Conservation (phyloP, 2,329 filamentous ascomycete genomes). For the Taxawa tesnikishii region DNA sequence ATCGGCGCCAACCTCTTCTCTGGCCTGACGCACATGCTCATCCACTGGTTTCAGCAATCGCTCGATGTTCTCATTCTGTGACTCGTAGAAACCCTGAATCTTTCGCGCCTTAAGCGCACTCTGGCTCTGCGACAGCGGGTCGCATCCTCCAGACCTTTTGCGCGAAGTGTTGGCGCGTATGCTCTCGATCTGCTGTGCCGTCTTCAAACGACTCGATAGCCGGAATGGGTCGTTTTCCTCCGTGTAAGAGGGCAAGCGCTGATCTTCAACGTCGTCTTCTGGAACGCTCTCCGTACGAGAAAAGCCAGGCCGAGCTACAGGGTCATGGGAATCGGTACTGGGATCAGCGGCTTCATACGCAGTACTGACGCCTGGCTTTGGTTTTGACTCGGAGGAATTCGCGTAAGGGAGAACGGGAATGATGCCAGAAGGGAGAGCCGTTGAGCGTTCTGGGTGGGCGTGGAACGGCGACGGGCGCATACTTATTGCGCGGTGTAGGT, state of each 20-base stretch:
- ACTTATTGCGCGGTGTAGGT: constrained; percentile 35
- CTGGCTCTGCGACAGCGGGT: constrained; percentile 28
- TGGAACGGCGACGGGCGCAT: constrained; percentile 35
- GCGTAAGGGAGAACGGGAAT: constrained; percentile 14
- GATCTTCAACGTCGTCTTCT: constrained; percentile 30
- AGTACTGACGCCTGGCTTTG: constrained; percentile 22
- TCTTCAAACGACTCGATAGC: constrained; percentile 66
- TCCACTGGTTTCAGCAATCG: constrained; percentile 84
- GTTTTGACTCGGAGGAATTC: constrained; percentile 14
- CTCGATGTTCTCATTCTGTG: constrained; percentile 89
- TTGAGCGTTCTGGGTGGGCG: constrained; percentile 14
- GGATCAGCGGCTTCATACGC: constrained; percentile 22
- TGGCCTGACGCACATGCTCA: constrained; percentile 73
- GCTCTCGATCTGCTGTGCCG: constrained; percentile 56
- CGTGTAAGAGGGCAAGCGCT: constrained; percentile 45
- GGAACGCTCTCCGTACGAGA: constrained; percentile 16
- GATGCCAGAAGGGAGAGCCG: constrained; percentile 9
- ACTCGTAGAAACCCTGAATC: constrained; percentile 72
- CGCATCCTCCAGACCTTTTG: constrained; percentile 44
- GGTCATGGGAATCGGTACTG: constrained; percentile 18
- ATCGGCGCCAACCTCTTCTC: constrained; percentile 68
- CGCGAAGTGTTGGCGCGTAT: constrained; percentile 72
- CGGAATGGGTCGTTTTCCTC: constrained; percentile 68
- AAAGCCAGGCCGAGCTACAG: constrained; percentile 22
- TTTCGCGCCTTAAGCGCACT: constrained; percentile 37